phyloP scores from a whole-genome alignment of 176 grass and related monocot species.

The Oryza brachyantha region DNA sequence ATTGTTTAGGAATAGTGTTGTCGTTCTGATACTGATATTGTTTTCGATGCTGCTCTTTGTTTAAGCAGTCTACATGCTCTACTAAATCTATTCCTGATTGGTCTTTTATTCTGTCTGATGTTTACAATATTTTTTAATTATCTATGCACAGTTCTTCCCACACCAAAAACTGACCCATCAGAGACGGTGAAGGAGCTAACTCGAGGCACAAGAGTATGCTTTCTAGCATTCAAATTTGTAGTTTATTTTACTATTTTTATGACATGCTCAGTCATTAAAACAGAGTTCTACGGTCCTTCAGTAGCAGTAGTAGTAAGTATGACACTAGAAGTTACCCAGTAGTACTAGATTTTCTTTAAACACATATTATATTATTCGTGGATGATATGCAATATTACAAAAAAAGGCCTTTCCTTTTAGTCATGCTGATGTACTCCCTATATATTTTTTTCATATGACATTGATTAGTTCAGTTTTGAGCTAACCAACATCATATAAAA shows the following conservation, averaged over 20 bases:
- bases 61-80: slow-evolving; percentile 9
- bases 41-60: not conserved
- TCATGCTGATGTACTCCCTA: not conserved
- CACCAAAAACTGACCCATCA: slow-evolving; percentile 24
- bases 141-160: slow-evolving; percentile 43
- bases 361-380: not conserved
- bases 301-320: not conserved
- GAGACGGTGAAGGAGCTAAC: slow-evolving; percentile 10
- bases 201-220: slow-evolving; percentile 32
- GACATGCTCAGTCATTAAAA: slow-evolving; percentile 1
- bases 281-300: not conserved
- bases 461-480: too few relatives aligned
- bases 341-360: slow-evolving; percentile 10
- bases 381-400: not conserved
- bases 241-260: slow-evolving; percentile 15
- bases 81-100: not conserved
- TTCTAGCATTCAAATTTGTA: slow-evolving; percentile 25
- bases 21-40: not conserved
- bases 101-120: slow-evolving; percentile 10
- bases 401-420: not conserved
- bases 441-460: too few relatives aligned
- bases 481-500: too few relatives aligned
- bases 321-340: not conserved
- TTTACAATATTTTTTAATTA: slow-evolving; percentile 9
- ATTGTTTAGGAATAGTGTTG: not conserved